These are phyloP conservation scores for Naganishia sp. DNA, from an alignment of 1,284 basidiomycete species.

Conservation along the genomic window DNA sequence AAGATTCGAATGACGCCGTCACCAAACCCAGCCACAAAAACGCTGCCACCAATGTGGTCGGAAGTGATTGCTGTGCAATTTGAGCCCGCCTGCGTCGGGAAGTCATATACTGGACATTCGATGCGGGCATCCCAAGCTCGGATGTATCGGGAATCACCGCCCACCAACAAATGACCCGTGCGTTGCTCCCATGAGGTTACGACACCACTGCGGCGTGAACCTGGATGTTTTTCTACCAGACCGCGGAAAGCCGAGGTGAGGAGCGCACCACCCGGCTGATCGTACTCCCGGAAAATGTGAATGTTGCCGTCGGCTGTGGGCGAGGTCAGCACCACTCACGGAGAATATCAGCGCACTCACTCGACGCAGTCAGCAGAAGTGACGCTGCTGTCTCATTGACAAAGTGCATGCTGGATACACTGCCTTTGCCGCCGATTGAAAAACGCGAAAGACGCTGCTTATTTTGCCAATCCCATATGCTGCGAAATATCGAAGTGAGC, in stretches of 20 bases:
- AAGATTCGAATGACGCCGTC: conserved; percentile 90
- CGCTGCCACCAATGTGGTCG: conserved; percentile 73
- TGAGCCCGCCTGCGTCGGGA: conserved; percentile 85
- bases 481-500: conserved; percentile 46
- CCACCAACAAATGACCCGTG: conserved; percentile 79
- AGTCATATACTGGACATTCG: conserved; percentile 60
- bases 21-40: conserved; percentile 88
- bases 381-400: conserved; percentile 96
- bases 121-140: conserved; percentile 83
- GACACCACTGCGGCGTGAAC: conserved; percentile 69
- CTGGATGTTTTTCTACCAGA: conserved; percentile 72
- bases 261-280: conserved; percentile 60
- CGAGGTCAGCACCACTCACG: not conserved
- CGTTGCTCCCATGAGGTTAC: conserved; percentile 93
- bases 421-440: conserved; percentile 81
- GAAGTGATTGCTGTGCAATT: conserved; percentile 84
- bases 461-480: conserved; percentile 93
- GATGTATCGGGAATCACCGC: conserved; percentile 86
- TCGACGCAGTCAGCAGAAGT: conserved; percentile 82
- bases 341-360: conserved; percentile 56
- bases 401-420: conserved; percentile 85
- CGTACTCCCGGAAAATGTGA: conserved; percentile 87
- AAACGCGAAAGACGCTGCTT: conserved; percentile 77
- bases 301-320: conserved; percentile 81
- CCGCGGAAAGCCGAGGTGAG: conserved; percentile 94